Percentiles rank a stretch among this genome's conserved stretches.
Conservation (phyloP, 2,329 filamentous ascomycete genomes). For the Teratosphaeria epicoccoides region DNA sequence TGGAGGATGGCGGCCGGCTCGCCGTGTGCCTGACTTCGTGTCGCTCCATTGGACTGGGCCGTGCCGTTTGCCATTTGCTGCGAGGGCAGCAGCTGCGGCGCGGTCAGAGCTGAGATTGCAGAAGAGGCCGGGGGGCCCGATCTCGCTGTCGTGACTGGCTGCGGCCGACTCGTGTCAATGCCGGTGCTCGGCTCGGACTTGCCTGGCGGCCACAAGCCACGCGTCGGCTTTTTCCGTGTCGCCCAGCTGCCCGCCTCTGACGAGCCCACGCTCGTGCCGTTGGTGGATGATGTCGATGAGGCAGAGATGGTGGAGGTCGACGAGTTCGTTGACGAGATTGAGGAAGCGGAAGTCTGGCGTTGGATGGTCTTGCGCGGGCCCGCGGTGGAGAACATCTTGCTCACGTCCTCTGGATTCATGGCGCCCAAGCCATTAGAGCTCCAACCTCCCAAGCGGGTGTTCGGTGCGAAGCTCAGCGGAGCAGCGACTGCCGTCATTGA, state of each 20-base stretch:
- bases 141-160: slow-evolving; percentile 48
- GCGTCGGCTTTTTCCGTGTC: slow-evolving; percentile 40
- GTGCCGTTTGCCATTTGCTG: slow-evolving; percentile 57
- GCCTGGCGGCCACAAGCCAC: slow-evolving; percentile 53
- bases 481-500: slow-evolving; percentile 57
- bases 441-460: slow-evolving; percentile 39
- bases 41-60: slow-evolving; percentile 47
- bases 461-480: slow-evolving; percentile 51
- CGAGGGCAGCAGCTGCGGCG: slow-evolving; percentile 50
- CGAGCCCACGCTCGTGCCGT: slow-evolving; percentile 34
- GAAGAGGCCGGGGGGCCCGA: slow-evolving; percentile 50
- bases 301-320: slow-evolving; percentile 59
- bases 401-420: slow-evolving; percentile 74
- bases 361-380: slow-evolving; percentile 73
- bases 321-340: slow-evolving; percentile 54
- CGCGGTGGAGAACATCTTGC: slow-evolving; percentile 57
- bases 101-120: slow-evolving; percentile 52
- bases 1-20: slow-evolving; percentile 70
- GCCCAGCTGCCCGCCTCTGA: slow-evolving; percentile 30
- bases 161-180: slow-evolving; percentile 50
- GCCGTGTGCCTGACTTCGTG: slow-evolving; percentile 19
- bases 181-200: slow-evolving; percentile 57
- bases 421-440: slow-evolving; percentile 51
- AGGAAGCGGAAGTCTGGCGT: slow-evolving; percentile 84
- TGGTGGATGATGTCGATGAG: slow-evolving; percentile 50